Percentiles rank a stretch among this genome's conserved stretches.
phyloP scores from a whole-genome alignment of 2,329 filamentous ascomycete species.

The Pseudopithomyces maydicus region DNA sequence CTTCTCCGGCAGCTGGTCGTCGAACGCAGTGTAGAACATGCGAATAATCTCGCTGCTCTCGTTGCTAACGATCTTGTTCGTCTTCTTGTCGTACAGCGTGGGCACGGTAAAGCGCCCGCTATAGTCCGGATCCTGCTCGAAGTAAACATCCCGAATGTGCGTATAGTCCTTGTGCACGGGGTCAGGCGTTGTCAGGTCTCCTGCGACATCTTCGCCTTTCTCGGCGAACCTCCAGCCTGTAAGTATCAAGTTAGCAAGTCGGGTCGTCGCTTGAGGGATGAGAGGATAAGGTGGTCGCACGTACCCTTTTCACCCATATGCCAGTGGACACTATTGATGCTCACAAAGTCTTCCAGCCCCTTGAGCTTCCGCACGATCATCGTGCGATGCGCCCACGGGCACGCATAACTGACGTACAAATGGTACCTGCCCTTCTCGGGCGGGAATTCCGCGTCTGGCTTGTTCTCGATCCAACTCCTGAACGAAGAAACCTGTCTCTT shows the following conservation, averaged over 20 bases:
- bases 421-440: conserved; percentile 91
- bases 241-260: not conserved
- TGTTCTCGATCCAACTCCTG: conserved; percentile 76
- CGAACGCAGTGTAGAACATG: conserved; percentile 84
- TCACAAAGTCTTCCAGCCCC: conserved; percentile 84
- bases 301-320: conserved; percentile 69
- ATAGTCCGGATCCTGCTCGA: conserved; percentile 73
- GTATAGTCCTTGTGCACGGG: conserved; percentile 71
- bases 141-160: conserved; percentile 80
- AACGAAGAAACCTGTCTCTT: conserved; percentile 86
- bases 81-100: conserved; percentile 79
- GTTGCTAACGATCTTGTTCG: conserved; percentile 81
- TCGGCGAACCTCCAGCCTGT: conserved; percentile 79
- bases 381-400: conserved; percentile 89
- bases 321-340: conserved; percentile 87
- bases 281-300: not conserved
- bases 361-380: conserved; percentile 90
- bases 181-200: conserved; percentile 63
- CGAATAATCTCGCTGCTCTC: conserved; percentile 92
- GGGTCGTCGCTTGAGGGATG: not conserved
- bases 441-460: conserved; percentile 74
- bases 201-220: conserved; percentile 62
- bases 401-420: conserved; percentile 92
- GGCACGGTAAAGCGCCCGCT: conserved; percentile 85
- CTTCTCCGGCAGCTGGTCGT: conserved; percentile 57